Base-by-base conservation (phyloP, 179 eudicot species). In the Silene vulgaris region DNA sequence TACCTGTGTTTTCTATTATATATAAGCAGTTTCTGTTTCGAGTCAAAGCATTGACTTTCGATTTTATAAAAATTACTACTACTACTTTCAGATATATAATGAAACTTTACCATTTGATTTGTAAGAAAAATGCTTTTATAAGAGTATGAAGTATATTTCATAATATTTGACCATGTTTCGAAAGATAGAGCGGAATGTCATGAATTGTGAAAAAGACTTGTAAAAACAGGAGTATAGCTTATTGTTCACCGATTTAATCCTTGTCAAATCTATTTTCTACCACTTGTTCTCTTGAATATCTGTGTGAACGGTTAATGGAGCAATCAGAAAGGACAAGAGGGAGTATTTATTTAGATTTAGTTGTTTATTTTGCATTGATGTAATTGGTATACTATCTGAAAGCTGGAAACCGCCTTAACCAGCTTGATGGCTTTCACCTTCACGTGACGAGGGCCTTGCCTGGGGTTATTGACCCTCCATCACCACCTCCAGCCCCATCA, bases 361-460 rank as follows among this genome's bases (percentile, higher is more conserved):
- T 59, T 28, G 37, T 63, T 2, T 60, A 17, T n/a, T 73, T 17
- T 20, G 8, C 40, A 64, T 23, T 30, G 30, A 54, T 63, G 21
- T 65, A 17, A 75, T 75, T 61, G 76, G 19, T 45, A 65, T 26
- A 20, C 8, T 74, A 12, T 76, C 75, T 79, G 23, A 76, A 54
- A 32, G 75, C 48, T 79, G 32, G 20, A 29, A 12, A 40, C 8
- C 29, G 35, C 21, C 63, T 75, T 76, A 28, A 71, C 73, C 76
- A 94, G 98, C 90, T 89, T 65, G 86, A 88, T 80, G 97, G 98
- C 52, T 94, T 94, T 81, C 90, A 86, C 78, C 87, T 94, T 81
- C 82, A 83, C 77, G 89, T 92, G 72, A 81, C 71, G 29, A 90
- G 96, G 84, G 79, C 85, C 81, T 81, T 89, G 82, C 65, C 86